Conservation (phyloP, 805 yeast species). For the Candida maris region DNA sequence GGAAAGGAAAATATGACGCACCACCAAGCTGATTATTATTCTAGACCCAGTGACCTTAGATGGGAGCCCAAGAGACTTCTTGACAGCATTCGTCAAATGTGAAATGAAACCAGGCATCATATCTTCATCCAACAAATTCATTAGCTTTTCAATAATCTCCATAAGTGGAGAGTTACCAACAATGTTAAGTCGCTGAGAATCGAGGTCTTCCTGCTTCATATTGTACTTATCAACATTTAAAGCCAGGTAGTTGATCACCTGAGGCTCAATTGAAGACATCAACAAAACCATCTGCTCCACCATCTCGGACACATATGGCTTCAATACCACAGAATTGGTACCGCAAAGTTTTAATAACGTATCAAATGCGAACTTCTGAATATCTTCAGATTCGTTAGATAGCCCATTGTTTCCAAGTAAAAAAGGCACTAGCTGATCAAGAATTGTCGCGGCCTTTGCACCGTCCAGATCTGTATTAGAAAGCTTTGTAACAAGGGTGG, state of each 20-base stretch:
- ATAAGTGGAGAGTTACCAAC: constrained; percentile 83
- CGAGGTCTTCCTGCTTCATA: constrained; percentile 65
- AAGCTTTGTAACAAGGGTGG: constrained; percentile 55
- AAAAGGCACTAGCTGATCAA: constrained; percentile 68
- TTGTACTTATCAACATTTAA: constrained; percentile 88
- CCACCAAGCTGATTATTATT: constrained; percentile 61
- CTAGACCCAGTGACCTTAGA: constrained; percentile 84
- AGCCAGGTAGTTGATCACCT: constrained; percentile 77
- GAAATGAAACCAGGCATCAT: constrained; percentile 47
- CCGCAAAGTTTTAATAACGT: constrained; percentile 71
- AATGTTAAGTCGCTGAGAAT: constrained; percentile 68
- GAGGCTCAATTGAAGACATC: constrained; percentile 90
- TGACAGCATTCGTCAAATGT: constrained; percentile 52
- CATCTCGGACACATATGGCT: constrained; percentile 65
- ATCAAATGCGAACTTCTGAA: constrained; percentile 67
- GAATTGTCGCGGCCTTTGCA: constrained; percentile 41
- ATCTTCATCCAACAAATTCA: constrained; percentile 54
- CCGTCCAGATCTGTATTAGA: constrained; percentile 38
- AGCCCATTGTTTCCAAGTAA: constrained; percentile 76
- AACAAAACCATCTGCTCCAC: constrained; percentile 64
- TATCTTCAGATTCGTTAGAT: constrained; percentile 82
- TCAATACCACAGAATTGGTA: constrained; percentile 55
- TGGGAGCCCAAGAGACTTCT: constrained; percentile 80
- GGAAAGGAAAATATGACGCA: constrained; percentile 45
- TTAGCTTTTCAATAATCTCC: constrained; percentile 74